These are phyloP conservation scores for Albatrellus sp. DNA, from an alignment of 1,284 basidiomycete species.

Conservation along the genomic window DNA sequence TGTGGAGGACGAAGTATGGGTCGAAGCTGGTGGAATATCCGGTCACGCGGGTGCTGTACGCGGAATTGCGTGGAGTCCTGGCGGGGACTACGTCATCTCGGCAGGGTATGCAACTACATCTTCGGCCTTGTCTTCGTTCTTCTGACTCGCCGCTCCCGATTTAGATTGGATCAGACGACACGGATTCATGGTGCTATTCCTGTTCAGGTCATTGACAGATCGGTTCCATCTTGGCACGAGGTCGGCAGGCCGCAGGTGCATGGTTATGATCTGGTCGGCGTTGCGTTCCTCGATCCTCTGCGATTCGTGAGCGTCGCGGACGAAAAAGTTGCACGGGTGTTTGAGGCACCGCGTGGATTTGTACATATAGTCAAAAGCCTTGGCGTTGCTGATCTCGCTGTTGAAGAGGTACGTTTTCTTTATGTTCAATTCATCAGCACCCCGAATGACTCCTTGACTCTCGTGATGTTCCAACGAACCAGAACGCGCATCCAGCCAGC, in stretches of 20 bases:
- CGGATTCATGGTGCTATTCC: slow-evolving; percentile 62
- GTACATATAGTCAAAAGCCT: slow-evolving; percentile 45
- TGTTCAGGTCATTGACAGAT: slow-evolving; percentile 12
- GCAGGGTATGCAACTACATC: slow-evolving; percentile 44
- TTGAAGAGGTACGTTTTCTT: slow-evolving; percentile 29
- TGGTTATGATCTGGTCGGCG: slow-evolving; percentile 85
- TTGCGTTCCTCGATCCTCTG: slow-evolving; percentile 62
- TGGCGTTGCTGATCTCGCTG: slow-evolving; percentile 31
- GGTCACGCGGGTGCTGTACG: slow-evolving; percentile 76
- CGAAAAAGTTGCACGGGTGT: slow-evolving; percentile 86
- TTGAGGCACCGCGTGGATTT: slow-evolving; percentile 78
- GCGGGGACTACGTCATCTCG: slow-evolving; percentile 75
- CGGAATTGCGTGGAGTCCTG: slow-evolving; percentile 75
- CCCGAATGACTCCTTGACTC: neutral
- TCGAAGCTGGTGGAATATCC: slow-evolving; percentile 61
- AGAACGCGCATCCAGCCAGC: slow-evolving; percentile 36
- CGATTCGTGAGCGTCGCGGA: slow-evolving; percentile 82
- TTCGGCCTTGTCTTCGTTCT: neutral
- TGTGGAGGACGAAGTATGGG: slow-evolving; percentile 43
- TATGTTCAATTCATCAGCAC: neutral
- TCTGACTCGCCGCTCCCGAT: neutral
- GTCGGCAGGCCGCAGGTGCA: slow-evolving; percentile 86
- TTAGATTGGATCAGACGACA: slow-evolving; percentile 79
- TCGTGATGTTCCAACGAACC: neutral
- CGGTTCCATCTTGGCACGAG: slow-evolving; percentile 65